Base-by-base conservation (phyloP, 2,329 filamentous ascomycete species). In the Juglanconis oblonga region DNA sequence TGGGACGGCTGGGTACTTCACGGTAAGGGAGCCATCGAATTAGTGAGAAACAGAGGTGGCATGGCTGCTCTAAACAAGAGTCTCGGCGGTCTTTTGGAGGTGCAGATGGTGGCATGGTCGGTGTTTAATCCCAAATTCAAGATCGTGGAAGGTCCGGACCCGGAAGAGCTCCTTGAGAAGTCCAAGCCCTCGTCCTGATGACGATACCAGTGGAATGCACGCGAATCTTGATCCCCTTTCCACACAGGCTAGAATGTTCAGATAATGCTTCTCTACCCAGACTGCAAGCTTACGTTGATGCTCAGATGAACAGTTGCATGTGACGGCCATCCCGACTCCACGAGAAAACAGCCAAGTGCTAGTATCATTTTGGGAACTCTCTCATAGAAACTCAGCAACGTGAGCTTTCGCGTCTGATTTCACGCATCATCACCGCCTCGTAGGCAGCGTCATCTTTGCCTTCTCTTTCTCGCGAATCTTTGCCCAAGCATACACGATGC, bases 401-500 rank as follows among this genome's bases (percentile, higher is more conserved):
- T 24, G 17, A 24, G 17, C 17, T 24, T 24, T 24, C 17, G 17
- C 17, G 17, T 24, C 17, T 24, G 17, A 24, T 24, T 24, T 24
- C 17, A 24, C 17, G 17, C n/a, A n/a, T 97, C 78, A 96, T 89
- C 1, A 86, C 85, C 49, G 85, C 79, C 68, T 89, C 2, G 89
- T 92, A 42, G 93, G 85, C 55, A 90, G 77, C 24, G 84, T 79
- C 69, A 83, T 87, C 76, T 88, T 88, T 45, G 81, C 80, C 69
- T 85, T 80, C 67, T 82, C 83, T 59, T 85, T 86, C 76, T 96
- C 90, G 75, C 90, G 88, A 65, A 97, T 82, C 81, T 96, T 96
- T 66, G 92, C 88, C 69, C 92, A 83, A 4, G 95, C 83, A 68
- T 97, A 99, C 29, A 99, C 91, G 58, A 98, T 85, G 66, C 95